phyloP scores from a whole-genome alignment of 495 filamentous ascomycete species.

The Arthonia radiata region DNA sequence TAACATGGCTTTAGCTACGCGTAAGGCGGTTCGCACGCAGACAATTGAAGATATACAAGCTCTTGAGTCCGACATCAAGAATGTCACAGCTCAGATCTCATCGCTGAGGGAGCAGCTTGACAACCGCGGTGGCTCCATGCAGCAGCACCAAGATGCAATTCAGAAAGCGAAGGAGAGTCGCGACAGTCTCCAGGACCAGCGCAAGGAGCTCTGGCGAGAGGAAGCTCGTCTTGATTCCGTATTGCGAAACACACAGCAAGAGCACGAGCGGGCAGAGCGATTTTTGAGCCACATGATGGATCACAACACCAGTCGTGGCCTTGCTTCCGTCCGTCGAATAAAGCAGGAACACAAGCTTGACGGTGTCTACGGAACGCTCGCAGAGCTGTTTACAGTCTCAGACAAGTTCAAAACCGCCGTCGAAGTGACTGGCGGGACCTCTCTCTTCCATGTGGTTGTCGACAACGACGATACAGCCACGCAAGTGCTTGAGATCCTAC shows the following conservation, averaged over 20 bases:
- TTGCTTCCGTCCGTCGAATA: constrained; percentile 57
- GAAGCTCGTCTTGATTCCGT: constrained; percentile 64
- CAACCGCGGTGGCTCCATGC: constrained; percentile 47
- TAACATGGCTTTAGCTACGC: constrained; percentile 43
- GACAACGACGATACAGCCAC: constrained; percentile 79
- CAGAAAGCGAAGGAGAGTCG: constrained; percentile 56
- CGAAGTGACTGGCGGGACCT: constrained; percentile 77
- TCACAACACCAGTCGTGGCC: constrained; percentile 54
- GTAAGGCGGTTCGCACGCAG: constrained; percentile 58
- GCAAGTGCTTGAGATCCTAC: constrained; percentile 49
- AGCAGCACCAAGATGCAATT: constrained; percentile 43
- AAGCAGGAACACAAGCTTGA: constrained; percentile 50
- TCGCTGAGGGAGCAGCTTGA: constrained; percentile 49
- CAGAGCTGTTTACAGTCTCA: constrained; percentile 64
- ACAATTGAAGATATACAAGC: constrained; percentile 64
- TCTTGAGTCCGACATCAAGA: constrained; percentile 42
- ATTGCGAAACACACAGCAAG: constrained; percentile 43
- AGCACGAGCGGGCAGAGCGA: constrained; percentile 51
- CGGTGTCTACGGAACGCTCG: constrained; percentile 81
- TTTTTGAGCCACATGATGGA: constrained; percentile 72
- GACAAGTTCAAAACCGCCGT: constrained; percentile 77
- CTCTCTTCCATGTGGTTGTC: constrained; percentile 89
- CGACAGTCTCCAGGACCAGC: constrained; percentile 60
- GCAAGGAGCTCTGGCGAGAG: constrained; percentile 77
- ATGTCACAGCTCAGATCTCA: constrained; percentile 46